Evolutionary conservation across 106 monocot species (phyloP).

Genomic region (Dioscorea zingiberensis): DNA sequence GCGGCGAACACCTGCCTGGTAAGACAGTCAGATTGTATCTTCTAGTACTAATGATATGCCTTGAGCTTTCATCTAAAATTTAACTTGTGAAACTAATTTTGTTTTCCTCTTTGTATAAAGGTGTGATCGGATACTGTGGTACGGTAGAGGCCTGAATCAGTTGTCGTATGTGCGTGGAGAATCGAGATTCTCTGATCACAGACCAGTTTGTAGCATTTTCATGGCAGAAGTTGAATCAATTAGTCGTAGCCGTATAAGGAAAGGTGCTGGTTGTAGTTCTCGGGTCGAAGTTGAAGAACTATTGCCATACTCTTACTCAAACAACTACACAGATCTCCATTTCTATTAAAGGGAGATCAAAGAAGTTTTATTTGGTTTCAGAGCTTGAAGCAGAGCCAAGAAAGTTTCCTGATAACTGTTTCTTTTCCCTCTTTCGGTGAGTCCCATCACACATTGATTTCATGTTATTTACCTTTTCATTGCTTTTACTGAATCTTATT

Average conservation of each 20-base stretch:
- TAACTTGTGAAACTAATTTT: not conserved
- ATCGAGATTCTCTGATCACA: conserved; percentile 55
- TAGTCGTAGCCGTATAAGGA: conserved; percentile 23
- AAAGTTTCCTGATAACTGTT: not conserved
- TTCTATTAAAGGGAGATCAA: conserved; percentile 18
- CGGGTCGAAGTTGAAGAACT: conserved; percentile 66
- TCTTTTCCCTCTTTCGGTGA: not conserved
- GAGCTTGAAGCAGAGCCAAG: not conserved
- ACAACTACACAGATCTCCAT: conserved; percentile 38
- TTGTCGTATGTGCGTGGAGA: conserved; percentile 58
- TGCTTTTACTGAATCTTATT: not conserved
- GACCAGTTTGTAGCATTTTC: conserved; percentile 59
- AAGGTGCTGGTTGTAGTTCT: conserved; percentile 37
- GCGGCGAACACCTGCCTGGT: conserved; percentile 44
- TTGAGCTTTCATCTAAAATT: not conserved
- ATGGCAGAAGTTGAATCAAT: conserved; percentile 54
- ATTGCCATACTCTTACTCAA: conserved; percentile 39
- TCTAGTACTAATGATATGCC: not conserved
- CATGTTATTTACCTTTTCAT: not conserved
- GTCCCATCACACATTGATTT: not conserved
- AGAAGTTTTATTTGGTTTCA: not conserved
- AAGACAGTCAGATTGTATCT: not conserved
- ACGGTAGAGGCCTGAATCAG: conserved; percentile 59
- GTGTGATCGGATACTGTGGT: conserved; percentile 71
- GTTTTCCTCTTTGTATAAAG: conserved; percentile 10